Evolutionary conservation across 129 eudicot species (phyloP), one percentile per base, ranked within the genome.

Genomic region (Gnaphalium uliginosum): DNA sequence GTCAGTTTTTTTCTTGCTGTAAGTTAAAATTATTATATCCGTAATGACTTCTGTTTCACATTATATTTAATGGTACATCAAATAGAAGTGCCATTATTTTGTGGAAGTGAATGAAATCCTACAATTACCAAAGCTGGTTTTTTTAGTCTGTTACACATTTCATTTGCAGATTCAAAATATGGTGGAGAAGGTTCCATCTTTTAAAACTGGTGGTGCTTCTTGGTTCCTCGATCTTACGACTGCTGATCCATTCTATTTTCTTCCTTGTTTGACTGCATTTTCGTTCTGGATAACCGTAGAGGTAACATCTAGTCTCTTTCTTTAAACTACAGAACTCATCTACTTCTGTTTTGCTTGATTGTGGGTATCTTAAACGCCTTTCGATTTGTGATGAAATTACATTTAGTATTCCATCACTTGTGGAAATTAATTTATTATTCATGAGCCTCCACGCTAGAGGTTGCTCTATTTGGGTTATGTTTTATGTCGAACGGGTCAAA

Each of bases 171-270:
- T 94, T 76, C 81, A 66, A 21, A 94, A 94, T 89, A 90, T 94
- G 98, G 97, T 86, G 57, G 98, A 91, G 43, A 90, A 90, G 60
- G 98, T 94, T 63, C 93, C 96, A 4, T 94, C 98, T 35, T 89
- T 94, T 66, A 81, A 84, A 81, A 70, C 82, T 7, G 98, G 97
- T 30, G 98, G 98, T 18, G 80, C 81, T 19, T 86, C 81, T 60
- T 90, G 97, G 98, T 94, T 94, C 74, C 77, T 86, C 22, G 98
- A 94, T 91, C 84, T 94, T 76, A 87, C 97, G 0, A 89, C 97
- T 73, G 90, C 97, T 11, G 97, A 94, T 90, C 61, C 77, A 71
- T 76, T 89, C 66, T 94, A 85, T 61, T 61, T 91, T 60, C 84
- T 90, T 74, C 98, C 98, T 24, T 82, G 83, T 78, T 79, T 91